Conservation (phyloP, 176 grass and related monocot genomes). For the Panicum miliaceum region DNA sequence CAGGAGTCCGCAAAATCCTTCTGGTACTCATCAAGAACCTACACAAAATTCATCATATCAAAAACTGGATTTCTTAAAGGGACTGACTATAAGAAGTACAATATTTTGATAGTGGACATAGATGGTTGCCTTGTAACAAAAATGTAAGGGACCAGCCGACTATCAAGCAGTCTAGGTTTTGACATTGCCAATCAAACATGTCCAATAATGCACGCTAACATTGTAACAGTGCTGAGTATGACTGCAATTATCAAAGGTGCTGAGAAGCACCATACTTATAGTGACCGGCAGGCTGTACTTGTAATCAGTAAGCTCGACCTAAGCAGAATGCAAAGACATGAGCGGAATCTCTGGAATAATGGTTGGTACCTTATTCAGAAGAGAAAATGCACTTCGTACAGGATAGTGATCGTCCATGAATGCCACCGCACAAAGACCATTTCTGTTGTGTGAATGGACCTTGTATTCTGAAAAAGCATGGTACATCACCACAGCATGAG, state of each 20-base stretch:
- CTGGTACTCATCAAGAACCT: conserved; percentile 99
- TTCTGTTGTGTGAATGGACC: conserved; percentile 88
- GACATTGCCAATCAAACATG: background rate
- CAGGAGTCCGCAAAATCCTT: conserved; percentile 91
- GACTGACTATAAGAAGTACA: background rate
- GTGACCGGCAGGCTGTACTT: no score
- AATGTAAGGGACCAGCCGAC: background rate
- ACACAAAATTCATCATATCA: conserved; percentile 35
- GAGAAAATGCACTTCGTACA: conserved; percentile 88
- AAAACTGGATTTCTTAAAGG: conserved; percentile 6
- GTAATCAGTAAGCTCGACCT: background rate
- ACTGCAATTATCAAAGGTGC: background rate
- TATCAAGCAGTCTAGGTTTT: background rate
- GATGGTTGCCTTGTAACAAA: background rate
- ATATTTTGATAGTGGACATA: background rate
- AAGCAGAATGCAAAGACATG: background rate
- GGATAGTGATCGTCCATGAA: conserved; percentile 99
- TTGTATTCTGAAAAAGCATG: conserved; percentile 69
- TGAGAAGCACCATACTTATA: no score
- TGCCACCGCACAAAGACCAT: conserved; percentile 81
- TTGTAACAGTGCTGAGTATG: background rate
- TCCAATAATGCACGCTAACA: background rate
- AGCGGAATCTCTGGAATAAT: conserved; percentile 5
- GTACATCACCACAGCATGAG: background rate
- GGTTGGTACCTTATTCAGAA: conserved; percentile 74